These are phyloP conservation scores for Toxicodendron radicans DNA, from an alignment of 345 rosid species.

Conservation along the genomic window DNA sequence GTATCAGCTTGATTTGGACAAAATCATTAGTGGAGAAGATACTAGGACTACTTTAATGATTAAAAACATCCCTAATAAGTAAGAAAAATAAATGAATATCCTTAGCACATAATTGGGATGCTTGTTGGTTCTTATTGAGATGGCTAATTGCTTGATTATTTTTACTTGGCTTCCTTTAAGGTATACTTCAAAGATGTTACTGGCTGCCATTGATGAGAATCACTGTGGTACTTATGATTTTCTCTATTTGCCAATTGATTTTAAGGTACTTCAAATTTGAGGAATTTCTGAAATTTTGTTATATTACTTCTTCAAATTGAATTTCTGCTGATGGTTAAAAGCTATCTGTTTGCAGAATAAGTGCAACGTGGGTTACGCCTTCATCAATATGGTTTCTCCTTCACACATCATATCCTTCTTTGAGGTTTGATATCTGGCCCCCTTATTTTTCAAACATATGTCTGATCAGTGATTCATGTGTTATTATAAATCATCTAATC, in stretches of 20 bases:
- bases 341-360: constrained; percentile 69
- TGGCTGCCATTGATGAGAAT: constrained; percentile 88
- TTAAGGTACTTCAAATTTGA: constrained; percentile 55
- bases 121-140: neutral
- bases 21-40: constrained; percentile 68
- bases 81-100: constrained; percentile 27
- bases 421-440: constrained; percentile 48
- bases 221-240: constrained; percentile 86
- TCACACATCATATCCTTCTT: constrained; percentile 82
- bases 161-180: constrained; percentile 35
- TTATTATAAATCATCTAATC: neutral
- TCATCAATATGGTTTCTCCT: constrained; percentile 89
- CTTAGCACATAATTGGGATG: neutral
- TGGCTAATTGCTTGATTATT: constrained; percentile 15
- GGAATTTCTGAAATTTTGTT: constrained; percentile 3
- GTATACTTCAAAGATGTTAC: constrained; percentile 96
- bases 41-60: constrained; percentile 87
- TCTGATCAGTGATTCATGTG: neutral
- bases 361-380: constrained; percentile 97
- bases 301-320: constrained; percentile 9
- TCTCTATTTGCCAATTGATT: constrained; percentile 87
- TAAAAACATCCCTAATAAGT: constrained; percentile 97
- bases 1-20: constrained; percentile 83
- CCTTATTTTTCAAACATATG: neutral
- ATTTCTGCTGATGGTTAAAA: constrained; percentile 20